These are phyloP conservation scores for Tylopilus sp. DNA, from an alignment of 768 basidiomycete genomes.

Conservation along the genomic window DNA sequence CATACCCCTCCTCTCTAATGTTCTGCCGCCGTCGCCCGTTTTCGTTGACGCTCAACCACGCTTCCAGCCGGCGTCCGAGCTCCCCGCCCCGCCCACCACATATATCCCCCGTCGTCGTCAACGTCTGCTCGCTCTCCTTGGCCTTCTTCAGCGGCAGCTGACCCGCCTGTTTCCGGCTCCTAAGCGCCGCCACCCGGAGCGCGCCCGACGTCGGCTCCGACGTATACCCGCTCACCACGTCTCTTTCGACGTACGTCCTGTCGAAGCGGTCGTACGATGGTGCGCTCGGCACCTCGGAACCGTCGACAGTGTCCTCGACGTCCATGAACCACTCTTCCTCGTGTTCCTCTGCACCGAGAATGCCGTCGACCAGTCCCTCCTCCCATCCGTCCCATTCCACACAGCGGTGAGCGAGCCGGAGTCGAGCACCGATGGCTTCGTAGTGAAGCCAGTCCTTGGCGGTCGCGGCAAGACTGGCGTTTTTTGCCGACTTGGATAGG, in stretches of 20 bases:
- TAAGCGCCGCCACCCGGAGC: constrained; percentile 25
- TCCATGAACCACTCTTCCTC: constrained; percentile 71
- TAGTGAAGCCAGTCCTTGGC: constrained; percentile 73
- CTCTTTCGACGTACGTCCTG: neutral
- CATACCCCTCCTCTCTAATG: constrained; percentile 13
- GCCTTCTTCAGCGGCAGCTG: constrained; percentile 56
- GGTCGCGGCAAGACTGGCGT: constrained; percentile 38
- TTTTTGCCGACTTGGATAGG: constrained; percentile 20
- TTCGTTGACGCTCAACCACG: constrained; percentile 54
- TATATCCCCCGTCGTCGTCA: constrained; percentile 69
- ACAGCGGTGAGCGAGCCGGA: constrained; percentile 77
- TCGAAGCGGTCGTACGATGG: neutral
- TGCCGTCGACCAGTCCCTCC: constrained; percentile 73
- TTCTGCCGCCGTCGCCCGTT: constrained; percentile 15
- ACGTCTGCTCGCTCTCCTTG: constrained; percentile 64
- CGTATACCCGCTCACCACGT: neutral
- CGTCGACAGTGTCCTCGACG: constrained; percentile 23
- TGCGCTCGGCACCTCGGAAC: constrained; percentile 17
- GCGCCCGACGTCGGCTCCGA: constrained; percentile 19
- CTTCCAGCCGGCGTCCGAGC: constrained; percentile 70
- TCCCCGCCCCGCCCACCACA: constrained; percentile 81
- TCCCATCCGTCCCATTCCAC: constrained; percentile 93
- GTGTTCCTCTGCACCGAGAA: constrained; percentile 67
- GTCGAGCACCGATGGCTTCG: constrained; percentile 59
- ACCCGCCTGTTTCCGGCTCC: constrained; percentile 37